Conservation (phyloP, 2,329 filamentous ascomycete species). For the Ploettnerulaceae sp. region DNA sequence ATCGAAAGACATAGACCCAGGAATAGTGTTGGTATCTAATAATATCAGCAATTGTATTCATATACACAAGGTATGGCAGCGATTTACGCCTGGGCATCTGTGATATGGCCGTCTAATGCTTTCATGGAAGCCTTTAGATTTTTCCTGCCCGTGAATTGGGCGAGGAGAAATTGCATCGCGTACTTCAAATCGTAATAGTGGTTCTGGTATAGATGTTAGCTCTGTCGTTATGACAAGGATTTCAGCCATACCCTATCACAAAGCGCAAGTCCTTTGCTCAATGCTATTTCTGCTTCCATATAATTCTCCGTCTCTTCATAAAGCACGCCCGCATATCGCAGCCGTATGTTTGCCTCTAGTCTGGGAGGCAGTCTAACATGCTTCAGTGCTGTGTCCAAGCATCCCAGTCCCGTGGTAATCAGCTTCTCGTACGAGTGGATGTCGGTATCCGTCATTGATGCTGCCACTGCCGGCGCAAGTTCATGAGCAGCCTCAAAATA, state of each 20-base stretch:
- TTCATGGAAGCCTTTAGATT: slow-evolving; percentile 70
- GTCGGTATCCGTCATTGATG: slow-evolving; percentile 43
- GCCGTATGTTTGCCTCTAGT: slow-evolving; percentile 61
- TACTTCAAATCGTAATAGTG: slow-evolving; percentile 66
- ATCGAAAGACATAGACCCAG: slow-evolving; percentile 74
- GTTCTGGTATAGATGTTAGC: slow-evolving; percentile 38
- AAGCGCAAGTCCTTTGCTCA: slow-evolving; percentile 66
- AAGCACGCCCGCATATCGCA: slow-evolving; percentile 67
- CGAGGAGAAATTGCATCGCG: slow-evolving; percentile 68
- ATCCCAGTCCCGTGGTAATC: slow-evolving; percentile 66
- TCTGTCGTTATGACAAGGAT: slow-evolving; percentile 22
- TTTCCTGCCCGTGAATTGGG: slow-evolving; percentile 64
- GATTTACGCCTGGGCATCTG: slow-evolving; percentile 60
- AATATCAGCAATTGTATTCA: slow-evolving; percentile 6
- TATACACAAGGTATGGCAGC: neutral
- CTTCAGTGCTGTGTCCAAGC: slow-evolving; percentile 64
- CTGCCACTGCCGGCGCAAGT: slow-evolving; percentile 46
- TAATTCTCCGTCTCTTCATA: slow-evolving; percentile 71
- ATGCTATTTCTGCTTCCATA: slow-evolving; percentile 65
- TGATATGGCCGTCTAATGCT: slow-evolving; percentile 62
- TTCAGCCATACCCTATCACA: slow-evolving; percentile 54
- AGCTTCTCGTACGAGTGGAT: slow-evolving; percentile 66
- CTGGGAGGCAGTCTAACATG: slow-evolving; percentile 56
- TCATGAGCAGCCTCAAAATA: slow-evolving; percentile 63
- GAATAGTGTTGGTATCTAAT: slow-evolving; percentile 55